These are phyloP conservation scores for Leptographium lundbergii DNA, from an alignment of 2,329 filamentous ascomycete genomes.

Conservation along the genomic window DNA sequence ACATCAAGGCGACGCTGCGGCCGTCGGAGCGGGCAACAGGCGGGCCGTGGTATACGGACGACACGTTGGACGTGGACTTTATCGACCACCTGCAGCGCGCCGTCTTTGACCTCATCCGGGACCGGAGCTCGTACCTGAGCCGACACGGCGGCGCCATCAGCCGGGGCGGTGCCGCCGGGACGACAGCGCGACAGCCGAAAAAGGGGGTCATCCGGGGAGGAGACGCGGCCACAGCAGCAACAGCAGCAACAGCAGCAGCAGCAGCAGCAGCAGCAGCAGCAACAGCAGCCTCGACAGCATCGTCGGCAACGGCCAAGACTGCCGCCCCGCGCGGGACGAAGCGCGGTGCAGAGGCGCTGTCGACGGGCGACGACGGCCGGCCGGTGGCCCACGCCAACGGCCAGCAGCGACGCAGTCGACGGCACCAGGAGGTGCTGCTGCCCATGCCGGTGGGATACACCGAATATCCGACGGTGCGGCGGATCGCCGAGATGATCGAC, in stretches of 20 bases:
- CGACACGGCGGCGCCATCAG: slow-evolving; percentile 21
- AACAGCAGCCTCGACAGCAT: background rate
- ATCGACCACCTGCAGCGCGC: slow-evolving; percentile 64
- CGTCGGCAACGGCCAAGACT: background rate
- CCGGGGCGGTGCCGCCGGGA: slow-evolving; percentile 14
- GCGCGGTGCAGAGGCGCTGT: slow-evolving; percentile 35
- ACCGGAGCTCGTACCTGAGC: slow-evolving; percentile 55
- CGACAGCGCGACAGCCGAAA: slow-evolving; percentile 18
- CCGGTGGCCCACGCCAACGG: background rate
- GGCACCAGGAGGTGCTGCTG: slow-evolving; percentile 26
- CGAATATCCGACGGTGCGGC: slow-evolving; percentile 67
- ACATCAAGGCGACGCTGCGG: slow-evolving; percentile 75
- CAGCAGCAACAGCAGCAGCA: background rate
- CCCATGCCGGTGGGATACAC: slow-evolving; percentile 54
- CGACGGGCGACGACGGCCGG: slow-evolving; percentile 16
- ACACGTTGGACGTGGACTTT: slow-evolving; percentile 78
- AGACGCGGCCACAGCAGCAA: background rate
- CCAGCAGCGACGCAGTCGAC: slow-evolving; percentile 13
- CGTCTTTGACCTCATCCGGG: slow-evolving; percentile 61
- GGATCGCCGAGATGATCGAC: slow-evolving; percentile 65
- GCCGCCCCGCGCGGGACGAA: slow-evolving; percentile 26
- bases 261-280: background rate
- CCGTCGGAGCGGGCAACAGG: slow-evolving; percentile 86
- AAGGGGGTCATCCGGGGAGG: slow-evolving; percentile 29
- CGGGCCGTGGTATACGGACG: slow-evolving; percentile 88